Evolutionary conservation across 257 asterid genomes (phyloP).

Genomic region (Nicotiana tomentosiformis): DNA sequence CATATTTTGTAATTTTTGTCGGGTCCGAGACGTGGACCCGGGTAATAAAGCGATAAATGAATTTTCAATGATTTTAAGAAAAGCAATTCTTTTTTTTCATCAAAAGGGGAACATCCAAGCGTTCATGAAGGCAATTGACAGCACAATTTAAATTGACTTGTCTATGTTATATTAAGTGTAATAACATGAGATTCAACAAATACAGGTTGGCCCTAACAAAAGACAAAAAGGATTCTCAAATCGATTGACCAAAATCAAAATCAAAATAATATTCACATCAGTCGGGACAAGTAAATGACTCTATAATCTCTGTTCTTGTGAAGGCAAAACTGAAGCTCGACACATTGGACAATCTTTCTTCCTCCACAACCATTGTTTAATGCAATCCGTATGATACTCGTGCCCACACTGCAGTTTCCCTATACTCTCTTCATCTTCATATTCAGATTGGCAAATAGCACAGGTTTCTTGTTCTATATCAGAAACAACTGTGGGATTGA

Average conservation of each 20-base stretch:
- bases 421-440: neutral
- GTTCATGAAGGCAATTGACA: too few relatives aligned
- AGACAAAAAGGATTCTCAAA: neutral
- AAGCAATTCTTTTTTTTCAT: too few relatives aligned
- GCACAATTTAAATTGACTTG: too few relatives aligned
- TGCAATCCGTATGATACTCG: constrained; percentile 9
- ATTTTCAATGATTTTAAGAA: too few relatives aligned
- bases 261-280: neutral
- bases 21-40: too few relatives aligned
- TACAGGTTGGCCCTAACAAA: neutral
- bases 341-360: constrained; percentile 8
- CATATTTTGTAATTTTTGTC: too few relatives aligned
- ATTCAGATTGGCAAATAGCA: constrained; percentile 8
- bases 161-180: neutral
- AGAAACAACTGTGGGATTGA: neutral
- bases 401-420: constrained; percentile 7
- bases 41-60: too few relatives aligned
- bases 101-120: too few relatives aligned
- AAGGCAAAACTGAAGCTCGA: neutral
- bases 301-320: neutral
- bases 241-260: neutral
- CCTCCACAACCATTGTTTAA: constrained; percentile 7
- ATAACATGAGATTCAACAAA: neutral
- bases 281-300: neutral
- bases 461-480: constrained; percentile 3